Evolutionary conservation across 2,329 filamentous ascomycete species (phyloP).

Genomic region (Lachnum nothofagi): DNA sequence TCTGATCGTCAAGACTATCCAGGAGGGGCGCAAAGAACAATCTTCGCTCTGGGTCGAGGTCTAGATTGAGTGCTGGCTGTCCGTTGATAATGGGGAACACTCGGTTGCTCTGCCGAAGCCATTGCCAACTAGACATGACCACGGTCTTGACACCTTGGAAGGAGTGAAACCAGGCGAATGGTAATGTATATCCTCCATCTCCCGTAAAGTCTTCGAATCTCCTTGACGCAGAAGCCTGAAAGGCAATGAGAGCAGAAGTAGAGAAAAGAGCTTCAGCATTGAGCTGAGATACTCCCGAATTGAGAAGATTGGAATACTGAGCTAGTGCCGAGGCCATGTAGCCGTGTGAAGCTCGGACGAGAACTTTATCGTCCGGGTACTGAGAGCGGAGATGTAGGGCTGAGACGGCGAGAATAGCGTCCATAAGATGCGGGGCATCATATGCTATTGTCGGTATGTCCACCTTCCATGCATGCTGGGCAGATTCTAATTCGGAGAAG

Average conservation of each 20-base stretch:
- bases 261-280: constrained; percentile 61
- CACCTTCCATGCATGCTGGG: constrained; percentile 53
- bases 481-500: constrained; percentile 47
- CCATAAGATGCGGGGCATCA: constrained; percentile 54
- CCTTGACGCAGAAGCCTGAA: constrained; percentile 60
- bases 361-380: constrained; percentile 51
- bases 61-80: constrained; percentile 57
- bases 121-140: constrained; percentile 60
- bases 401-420: constrained; percentile 59
- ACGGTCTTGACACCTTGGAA: constrained; percentile 64
- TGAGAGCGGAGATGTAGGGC: constrained; percentile 57
- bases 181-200: constrained; percentile 50
- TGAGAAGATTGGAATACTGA: constrained; percentile 54
- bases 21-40: constrained; percentile 60
- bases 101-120: constrained; percentile 52
- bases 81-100: constrained; percentile 59
- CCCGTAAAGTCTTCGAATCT: constrained; percentile 55
- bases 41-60: constrained; percentile 47
- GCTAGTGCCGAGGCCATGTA: constrained; percentile 61
- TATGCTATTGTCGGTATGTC: constrained; percentile 59
- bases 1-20: constrained; percentile 52
- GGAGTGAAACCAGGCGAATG: constrained; percentile 60
- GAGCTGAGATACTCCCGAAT: constrained; percentile 50
- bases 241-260: constrained; percentile 59
- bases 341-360: constrained; percentile 58